Base-by-base conservation (phyloP, 306 rosid genomes). In the Geum urbanum region DNA sequence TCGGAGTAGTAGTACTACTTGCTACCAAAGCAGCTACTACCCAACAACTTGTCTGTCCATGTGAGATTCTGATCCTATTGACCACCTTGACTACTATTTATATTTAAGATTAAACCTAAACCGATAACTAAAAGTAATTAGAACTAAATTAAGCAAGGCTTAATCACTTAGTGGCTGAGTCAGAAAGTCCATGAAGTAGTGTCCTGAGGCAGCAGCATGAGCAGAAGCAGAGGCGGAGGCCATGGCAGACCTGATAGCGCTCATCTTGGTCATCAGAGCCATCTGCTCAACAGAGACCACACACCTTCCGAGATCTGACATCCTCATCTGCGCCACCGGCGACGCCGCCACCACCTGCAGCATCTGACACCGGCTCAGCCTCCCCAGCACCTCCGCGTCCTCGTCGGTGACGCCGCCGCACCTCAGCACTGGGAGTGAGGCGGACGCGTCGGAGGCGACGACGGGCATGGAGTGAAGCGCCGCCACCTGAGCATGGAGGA, bases 331-430 rank as follows among this genome's bases (percentile, higher is more conserved):
- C 0, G 89, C 86, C 13, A 88, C 92, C 0, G 91, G 91, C 1
- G 98, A 94, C 80, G 87, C 90, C 19, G 90, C 87, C 32, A 88
- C 59, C 1, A 90, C 88, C 81, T 84, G 96, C 56, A 94, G 74
- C 0, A 87, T 60, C 81, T 94, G 98, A 72, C 71, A 83, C 32
- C 97, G 44, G 43, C 58, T 85, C 50, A 94, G 79, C 86, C 75
- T 84, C 47, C 66, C 84, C 67, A 94, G 72, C 18, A 82, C 88
- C 5, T 79, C 80, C 24, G 79, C 75, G 8, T 63, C 80, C 5
- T 45, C 39, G 3, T 44, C 53, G 12, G 35, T 70, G 9, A 24
- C 63, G 7, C n/a, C 13, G 53, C 49, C 40, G 16, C 16, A 15
- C 22, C n/a, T 19, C 43, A 27, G 16, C 16, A 8, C 22, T 3